Conservation (phyloP, 352 stramenopile genomes). For the Globisporangium nagaii region DNA sequence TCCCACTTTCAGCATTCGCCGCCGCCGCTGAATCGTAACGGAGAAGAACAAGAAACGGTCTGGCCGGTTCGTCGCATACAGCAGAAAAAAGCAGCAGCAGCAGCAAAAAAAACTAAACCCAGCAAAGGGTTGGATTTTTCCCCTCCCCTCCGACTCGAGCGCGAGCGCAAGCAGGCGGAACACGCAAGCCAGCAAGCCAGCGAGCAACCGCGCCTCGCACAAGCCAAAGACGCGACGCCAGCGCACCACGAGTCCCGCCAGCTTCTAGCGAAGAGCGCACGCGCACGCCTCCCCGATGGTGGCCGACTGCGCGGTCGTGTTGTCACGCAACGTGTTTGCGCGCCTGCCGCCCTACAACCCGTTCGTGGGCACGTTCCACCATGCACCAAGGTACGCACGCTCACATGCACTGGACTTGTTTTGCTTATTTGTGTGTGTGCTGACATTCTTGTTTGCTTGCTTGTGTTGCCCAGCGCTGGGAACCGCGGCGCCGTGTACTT, state of each 20-base stretch:
- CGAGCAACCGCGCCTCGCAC: not conserved
- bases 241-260: not conserved
- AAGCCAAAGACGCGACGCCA: not conserved
- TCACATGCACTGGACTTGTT: not conserved
- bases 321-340: constrained; percentile 71
- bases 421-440: not conserved
- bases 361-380: constrained; percentile 87
- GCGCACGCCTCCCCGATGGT: constrained; percentile 19
- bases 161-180: not conserved
- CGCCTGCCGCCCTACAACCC: constrained; percentile 84
- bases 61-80: constrained; percentile 4
- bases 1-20: not conserved
- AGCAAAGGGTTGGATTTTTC: not conserved
- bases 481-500: constrained; percentile 87
- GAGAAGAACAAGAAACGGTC: constrained; percentile 1
- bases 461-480: constrained; percentile 37
- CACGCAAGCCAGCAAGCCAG: not conserved
- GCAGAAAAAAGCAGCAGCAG: constrained; percentile 1
- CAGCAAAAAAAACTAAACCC: not conserved
- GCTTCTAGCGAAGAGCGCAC: not conserved
- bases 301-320: constrained; percentile 31
- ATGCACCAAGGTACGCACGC: constrained; percentile 67
- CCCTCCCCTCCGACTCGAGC: not conserved
- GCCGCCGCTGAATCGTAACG: not conserved
- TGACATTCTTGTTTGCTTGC: not conserved